These are phyloP conservation scores for Nakazawaea populi DNA, from an alignment of 805 yeast genomes.

Conservation along the genomic window DNA sequence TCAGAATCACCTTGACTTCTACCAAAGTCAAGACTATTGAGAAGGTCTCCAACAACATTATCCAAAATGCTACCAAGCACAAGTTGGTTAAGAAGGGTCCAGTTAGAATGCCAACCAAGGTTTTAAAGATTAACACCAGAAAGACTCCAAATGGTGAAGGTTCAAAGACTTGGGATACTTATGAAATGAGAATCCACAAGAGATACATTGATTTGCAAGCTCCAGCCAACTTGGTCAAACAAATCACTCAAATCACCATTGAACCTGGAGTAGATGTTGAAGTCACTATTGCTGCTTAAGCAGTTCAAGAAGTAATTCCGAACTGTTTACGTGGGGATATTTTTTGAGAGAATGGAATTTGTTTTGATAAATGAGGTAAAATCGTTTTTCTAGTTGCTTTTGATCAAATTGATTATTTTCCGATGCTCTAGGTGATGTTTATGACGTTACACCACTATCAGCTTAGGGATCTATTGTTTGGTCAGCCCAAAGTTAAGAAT, in stretches of 20 bases:
- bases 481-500: background rate
- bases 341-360: background rate
- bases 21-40: constrained; percentile 98
- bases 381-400: background rate
- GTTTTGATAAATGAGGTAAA: too few species aligned
- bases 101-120: constrained; percentile 99
- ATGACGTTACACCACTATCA: constrained; percentile 11
- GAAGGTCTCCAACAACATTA: constrained; percentile 88
- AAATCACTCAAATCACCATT: constrained; percentile 95
- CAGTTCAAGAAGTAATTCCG: constrained; percentile 9
- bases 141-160: constrained; percentile 99
- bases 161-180: constrained; percentile 99
- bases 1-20: constrained; percentile 98
- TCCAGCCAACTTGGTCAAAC: constrained; percentile 88
- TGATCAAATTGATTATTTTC: background rate
- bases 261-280: constrained; percentile 99
- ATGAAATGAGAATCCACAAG: constrained; percentile 99
- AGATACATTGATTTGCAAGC: constrained; percentile 98
- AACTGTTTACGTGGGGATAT: background rate
- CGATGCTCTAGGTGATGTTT: constrained; percentile 10
- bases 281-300: constrained; percentile 83
- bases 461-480: background rate
- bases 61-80: constrained; percentile 79
- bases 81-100: constrained; percentile 95
- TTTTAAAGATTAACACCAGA: constrained; percentile 97